A percentile compares a stretch with the other conserved stretches of the same genome.
Conservation (phyloP, 192 early-diverging fungal species). For the Coemansia sp. region DNA sequence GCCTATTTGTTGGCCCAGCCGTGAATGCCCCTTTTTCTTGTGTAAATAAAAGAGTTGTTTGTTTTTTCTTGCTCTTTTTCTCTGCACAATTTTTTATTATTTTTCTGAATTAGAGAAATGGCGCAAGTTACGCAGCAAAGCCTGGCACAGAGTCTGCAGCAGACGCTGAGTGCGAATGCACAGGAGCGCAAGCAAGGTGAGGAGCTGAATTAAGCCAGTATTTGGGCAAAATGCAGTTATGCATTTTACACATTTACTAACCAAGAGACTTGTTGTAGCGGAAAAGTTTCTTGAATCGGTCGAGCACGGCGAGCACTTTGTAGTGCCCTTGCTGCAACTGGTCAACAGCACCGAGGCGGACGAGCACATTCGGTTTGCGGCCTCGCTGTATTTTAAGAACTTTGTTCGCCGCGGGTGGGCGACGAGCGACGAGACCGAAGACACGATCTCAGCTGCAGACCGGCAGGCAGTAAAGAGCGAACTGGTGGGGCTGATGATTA, state of each 20-base stretch:
- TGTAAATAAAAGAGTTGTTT: slow-evolving; percentile 5
- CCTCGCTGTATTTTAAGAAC: slow-evolving; percentile 94
- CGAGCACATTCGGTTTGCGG: slow-evolving; percentile 70
- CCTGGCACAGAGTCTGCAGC: slow-evolving; percentile 50
- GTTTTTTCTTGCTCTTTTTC: slow-evolving; percentile 1
- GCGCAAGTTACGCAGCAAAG: slow-evolving; percentile 20
- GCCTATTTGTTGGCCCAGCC: slow-evolving; percentile 40
- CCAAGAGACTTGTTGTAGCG: slow-evolving; percentile 41
- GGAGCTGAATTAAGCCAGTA: neutral
- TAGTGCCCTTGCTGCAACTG: slow-evolving; percentile 72
- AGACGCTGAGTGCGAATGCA: slow-evolving; percentile 44
- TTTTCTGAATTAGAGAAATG: neutral
- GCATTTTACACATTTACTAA: neutral
- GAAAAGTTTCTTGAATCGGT: slow-evolving; percentile 56
- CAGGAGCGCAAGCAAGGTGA: slow-evolving; percentile 53
- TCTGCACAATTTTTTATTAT: neutral
- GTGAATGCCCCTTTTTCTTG: slow-evolving; percentile 9
- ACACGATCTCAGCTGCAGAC: slow-evolving; percentile 58
- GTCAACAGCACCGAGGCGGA: slow-evolving; percentile 63
- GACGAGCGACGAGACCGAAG: slow-evolving; percentile 42
- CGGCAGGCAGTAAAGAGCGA: slow-evolving; percentile 77
- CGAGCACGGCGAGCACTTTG: slow-evolving; percentile 66
- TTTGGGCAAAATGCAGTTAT: neutral
- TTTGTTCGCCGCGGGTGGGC: slow-evolving; percentile 88
- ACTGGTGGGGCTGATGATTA: slow-evolving; percentile 85